Conservation (phyloP, 768 basidiomycete genomes). For the Boletus eberwhitei region DNA sequence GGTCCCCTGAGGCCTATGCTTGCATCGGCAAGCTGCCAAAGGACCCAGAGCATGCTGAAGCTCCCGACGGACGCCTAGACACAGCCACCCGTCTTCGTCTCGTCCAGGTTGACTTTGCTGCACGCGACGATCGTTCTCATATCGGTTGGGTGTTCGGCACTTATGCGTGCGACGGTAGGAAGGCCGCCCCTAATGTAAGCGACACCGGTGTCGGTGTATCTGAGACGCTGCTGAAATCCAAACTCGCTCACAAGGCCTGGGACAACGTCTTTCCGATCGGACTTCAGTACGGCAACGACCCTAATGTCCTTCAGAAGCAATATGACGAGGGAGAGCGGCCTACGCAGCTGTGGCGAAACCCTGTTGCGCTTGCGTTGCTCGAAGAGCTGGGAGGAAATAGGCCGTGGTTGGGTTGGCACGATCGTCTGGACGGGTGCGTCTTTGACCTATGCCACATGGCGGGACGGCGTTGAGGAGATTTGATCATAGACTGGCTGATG, state of each 20-base stretch:
- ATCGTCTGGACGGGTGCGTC: neutral
- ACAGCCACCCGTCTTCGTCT: neutral
- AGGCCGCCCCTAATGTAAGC: neutral
- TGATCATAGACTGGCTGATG: neutral
- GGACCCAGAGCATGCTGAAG: neutral
- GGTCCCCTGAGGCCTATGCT: neutral
- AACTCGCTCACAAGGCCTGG: neutral
- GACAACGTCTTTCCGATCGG: neutral
- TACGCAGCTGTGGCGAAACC: neutral
- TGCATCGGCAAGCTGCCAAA: neutral
- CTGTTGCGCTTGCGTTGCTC: neutral
- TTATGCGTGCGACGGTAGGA: neutral
- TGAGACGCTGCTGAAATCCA: neutral
- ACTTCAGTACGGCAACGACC: neutral
- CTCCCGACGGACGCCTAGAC: neutral
- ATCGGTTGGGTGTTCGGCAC: slow-evolving; percentile 5
- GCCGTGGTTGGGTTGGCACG: slow-evolving; percentile 6
- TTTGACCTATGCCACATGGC: neutral
- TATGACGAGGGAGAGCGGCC: neutral
- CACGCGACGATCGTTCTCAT: neutral
- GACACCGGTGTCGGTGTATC: neutral
- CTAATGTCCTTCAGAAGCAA: neutral
- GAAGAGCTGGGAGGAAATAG: neutral
- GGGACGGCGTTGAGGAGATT: neutral
- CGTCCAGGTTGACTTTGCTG: neutral